phyloP scores from a whole-genome alignment of 805 yeast genomes.

The Nematodospora valgi region DNA sequence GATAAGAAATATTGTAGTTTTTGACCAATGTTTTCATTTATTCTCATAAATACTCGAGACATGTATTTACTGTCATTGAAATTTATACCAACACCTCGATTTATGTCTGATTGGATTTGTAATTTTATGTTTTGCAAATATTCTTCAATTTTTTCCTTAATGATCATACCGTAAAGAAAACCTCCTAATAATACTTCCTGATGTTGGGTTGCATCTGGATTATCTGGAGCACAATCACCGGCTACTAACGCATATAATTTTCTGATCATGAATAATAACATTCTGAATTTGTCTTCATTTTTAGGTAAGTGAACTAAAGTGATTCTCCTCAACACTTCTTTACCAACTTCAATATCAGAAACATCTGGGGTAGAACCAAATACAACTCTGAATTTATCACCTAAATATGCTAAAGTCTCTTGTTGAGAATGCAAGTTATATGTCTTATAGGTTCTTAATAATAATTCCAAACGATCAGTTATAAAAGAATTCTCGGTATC shows the following conservation, averaged over 20 bases:
- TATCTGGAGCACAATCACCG: conserved; percentile 94
- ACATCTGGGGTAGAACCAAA: conserved; percentile 85
- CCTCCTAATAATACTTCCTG: conserved; percentile 96
- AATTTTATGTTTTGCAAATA: conserved; percentile 68
- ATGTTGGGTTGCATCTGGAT: conserved; percentile 99
- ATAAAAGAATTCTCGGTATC: conserved; percentile 86
- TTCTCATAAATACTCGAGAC: conserved; percentile 69
- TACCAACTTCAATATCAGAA: conserved; percentile 88
- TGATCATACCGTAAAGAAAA: conserved; percentile 91
- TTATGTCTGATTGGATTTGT: conserved; percentile 76
- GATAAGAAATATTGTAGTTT: conserved; percentile 92
- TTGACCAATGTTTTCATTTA: conserved; percentile 91
- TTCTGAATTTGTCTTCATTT: conserved; percentile 76
- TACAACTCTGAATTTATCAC: conserved; percentile 93
- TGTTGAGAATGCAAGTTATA: conserved; percentile 75
- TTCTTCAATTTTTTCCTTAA: conserved; percentile 95
- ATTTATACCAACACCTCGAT: conserved; percentile 76
- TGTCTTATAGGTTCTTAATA: conserved; percentile 82
- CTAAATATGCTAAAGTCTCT: conserved; percentile 90
- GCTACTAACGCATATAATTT: conserved; percentile 92
- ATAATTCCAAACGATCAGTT: conserved; percentile 94
- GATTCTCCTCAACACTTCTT: conserved; percentile 74
- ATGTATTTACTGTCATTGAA: conserved; percentile 83
- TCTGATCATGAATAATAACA: conserved; percentile 91
- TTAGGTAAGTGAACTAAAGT: conserved; percentile 83